Evolutionary conservation across 208 protist genomes (phyloP).

Genomic region (Blechomonas ayalai): DNA sequence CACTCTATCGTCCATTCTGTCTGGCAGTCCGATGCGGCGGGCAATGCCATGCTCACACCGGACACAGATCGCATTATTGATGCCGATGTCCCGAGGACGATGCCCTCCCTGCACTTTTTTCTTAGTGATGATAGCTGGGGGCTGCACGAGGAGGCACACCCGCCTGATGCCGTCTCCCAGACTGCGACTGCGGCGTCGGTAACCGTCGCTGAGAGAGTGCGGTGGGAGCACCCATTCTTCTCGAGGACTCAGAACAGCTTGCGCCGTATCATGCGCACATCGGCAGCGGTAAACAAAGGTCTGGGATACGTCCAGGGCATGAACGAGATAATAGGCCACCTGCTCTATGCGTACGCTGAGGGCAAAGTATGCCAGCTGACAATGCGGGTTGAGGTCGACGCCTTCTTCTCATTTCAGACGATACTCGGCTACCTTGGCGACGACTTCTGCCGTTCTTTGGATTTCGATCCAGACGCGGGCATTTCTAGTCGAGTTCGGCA

Average conservation of each 20-base stretch:
- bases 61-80: slow-evolving; percentile 32
- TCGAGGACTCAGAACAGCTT: slow-evolving; percentile 50
- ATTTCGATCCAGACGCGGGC: slow-evolving; percentile 45
- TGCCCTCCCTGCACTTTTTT: slow-evolving; percentile 79
- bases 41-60: slow-evolving; percentile 11
- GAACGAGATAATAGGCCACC: slow-evolving; percentile 73
- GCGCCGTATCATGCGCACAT: slow-evolving; percentile 59
- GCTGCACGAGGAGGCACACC: neutral
- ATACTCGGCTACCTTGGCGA: slow-evolving; percentile 62
- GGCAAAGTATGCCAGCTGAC: slow-evolving; percentile 24
- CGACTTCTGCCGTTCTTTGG: slow-evolving; percentile 58
- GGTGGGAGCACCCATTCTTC: slow-evolving; percentile 12
- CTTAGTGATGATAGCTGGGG: slow-evolving; percentile 1
- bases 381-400: slow-evolving; percentile 30
- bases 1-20: slow-evolving; percentile 17
- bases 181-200: neutral
- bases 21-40: slow-evolving; percentile 14
- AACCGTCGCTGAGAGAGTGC: neutral
- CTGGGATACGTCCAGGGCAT: slow-evolving; percentile 81
- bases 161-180: neutral
- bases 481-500: slow-evolving; percentile 44
- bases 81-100: slow-evolving; percentile 74
- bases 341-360: slow-evolving; percentile 57
- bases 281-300: slow-evolving; percentile 53
- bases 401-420: slow-evolving; percentile 79